Percentiles rank a stretch among this genome's conserved stretches.
phyloP scores from a whole-genome alignment of 257 asterid genomes.

The Petunia secreta region DNA sequence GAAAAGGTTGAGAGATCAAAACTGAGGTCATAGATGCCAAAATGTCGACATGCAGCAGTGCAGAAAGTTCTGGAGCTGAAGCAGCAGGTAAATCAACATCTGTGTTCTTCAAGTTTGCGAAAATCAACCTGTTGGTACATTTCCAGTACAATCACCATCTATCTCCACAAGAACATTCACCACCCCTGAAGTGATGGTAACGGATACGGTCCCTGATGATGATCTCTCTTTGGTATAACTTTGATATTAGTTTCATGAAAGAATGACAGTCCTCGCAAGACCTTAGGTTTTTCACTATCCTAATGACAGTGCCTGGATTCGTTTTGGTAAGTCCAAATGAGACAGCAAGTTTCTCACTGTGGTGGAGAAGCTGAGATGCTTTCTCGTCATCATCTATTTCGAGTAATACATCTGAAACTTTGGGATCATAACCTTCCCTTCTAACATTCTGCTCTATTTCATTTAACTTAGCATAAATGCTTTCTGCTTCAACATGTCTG shows the following conservation, averaged over 20 bases:
- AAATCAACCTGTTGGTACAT: not conserved
- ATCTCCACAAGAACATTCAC: slow-evolving; percentile 41
- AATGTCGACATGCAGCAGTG: not conserved
- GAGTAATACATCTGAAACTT: slow-evolving; percentile 26
- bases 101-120: not conserved
- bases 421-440: slow-evolving; percentile 32
- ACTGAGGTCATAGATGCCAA: not conserved
- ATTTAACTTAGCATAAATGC: slow-evolving; percentile 19
- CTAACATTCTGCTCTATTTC: slow-evolving; percentile 30
- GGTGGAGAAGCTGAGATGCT: slow-evolving; percentile 38
- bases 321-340: slow-evolving; percentile 34
- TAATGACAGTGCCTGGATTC: slow-evolving; percentile 27
- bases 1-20: not conserved
- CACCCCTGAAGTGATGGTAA: slow-evolving; percentile 38
- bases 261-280: slow-evolving; percentile 44
- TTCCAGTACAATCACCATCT: slow-evolving; percentile 30
- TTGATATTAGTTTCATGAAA: slow-evolving; percentile 36
- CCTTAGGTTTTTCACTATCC: slow-evolving; percentile 39
- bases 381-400: slow-evolving; percentile 35
- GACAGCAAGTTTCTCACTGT: slow-evolving; percentile 43
- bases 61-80: not conserved
- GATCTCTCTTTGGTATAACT: slow-evolving; percentile 35
- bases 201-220: slow-evolving; percentile 36
- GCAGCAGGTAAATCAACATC: not conserved
- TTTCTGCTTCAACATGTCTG: slow-evolving; percentile 27